Percentiles rank a stretch among this genome's conserved stretches.
These are phyloP conservation scores for Daldinia grandis DNA, from an alignment of 495 filamentous ascomycete species.

Conservation along the genomic window DNA sequence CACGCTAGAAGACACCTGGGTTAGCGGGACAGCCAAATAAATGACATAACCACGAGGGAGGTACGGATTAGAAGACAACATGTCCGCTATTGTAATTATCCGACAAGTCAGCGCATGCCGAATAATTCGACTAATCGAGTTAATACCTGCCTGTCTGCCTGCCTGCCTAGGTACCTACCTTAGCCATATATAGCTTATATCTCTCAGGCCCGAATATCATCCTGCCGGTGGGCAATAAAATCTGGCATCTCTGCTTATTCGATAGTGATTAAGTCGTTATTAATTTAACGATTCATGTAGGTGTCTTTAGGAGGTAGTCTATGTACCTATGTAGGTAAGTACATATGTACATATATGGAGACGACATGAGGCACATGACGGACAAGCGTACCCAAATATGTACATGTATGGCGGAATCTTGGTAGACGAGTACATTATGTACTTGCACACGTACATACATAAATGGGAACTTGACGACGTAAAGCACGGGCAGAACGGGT, in stretches of 20 bases:
- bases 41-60: constrained; percentile 36
- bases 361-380: not conserved
- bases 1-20: constrained; percentile 22
- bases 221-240: not conserved
- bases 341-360: not conserved
- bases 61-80: constrained; percentile 16
- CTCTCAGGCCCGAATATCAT: not conserved
- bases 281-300: too few species aligned
- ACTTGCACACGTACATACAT: not conserved
- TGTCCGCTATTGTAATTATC: constrained; percentile 23
- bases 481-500: not conserved
- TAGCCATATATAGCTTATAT: not conserved
- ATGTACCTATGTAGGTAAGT: too few species aligned
- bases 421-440: not conserved
- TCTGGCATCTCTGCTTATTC: constrained; percentile 1
- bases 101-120: constrained; percentile 26
- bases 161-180: too few species aligned
- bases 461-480: not conserved
- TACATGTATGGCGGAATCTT: constrained; percentile 1
- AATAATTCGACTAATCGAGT: constrained; percentile 29
- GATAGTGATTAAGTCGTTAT: constrained; percentile 1
- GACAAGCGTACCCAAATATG: not conserved
- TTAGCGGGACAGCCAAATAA: constrained; percentile 26
- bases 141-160: too few species aligned
- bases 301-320: too few species aligned